These are phyloP conservation scores for Lepidium aucheri DNA, from an alignment of 345 rosid genomes.

Conservation along the genomic window DNA sequence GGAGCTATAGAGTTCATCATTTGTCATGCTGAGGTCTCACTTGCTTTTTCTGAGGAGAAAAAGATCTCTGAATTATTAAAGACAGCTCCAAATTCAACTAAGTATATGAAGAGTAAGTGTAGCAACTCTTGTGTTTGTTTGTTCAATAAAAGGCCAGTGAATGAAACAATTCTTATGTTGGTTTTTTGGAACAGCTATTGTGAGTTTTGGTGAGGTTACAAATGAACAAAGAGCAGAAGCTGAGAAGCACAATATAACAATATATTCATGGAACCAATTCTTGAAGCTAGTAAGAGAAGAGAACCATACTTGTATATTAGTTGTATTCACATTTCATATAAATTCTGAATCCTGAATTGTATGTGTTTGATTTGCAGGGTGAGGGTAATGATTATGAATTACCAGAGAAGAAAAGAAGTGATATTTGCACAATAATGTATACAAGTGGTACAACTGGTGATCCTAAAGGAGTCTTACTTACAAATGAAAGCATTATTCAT, in stretches of 20 bases:
- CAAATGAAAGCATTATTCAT: constrained; percentile 81
- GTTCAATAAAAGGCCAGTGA: neutral
- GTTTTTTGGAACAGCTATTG: constrained; percentile 52
- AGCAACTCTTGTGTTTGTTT: neutral
- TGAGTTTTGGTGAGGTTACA: constrained; percentile 86
- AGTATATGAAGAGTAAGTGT: constrained; percentile 67
- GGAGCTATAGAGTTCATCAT: constrained; percentile 84
- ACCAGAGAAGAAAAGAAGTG: constrained; percentile 69
- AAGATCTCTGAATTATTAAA: constrained; percentile 79
- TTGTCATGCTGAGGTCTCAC: constrained; percentile 82
- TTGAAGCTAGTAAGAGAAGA: constrained; percentile 53
- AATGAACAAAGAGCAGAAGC: constrained; percentile 53
- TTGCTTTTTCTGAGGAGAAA: constrained; percentile 85
- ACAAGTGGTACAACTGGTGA: constrained; percentile 99
- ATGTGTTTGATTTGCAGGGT: constrained; percentile 39
- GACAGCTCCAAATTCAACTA: constrained; percentile 62
- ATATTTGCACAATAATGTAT: constrained; percentile 93
- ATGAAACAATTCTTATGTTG: constrained; percentile 1
- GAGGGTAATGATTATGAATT: constrained; percentile 58
- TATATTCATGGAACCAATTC: constrained; percentile 82
- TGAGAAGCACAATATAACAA: constrained; percentile 47
- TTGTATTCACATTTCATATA: neutral
- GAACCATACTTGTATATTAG: neutral
- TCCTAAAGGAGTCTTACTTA: constrained; percentile 94
- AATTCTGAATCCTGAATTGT: neutral